phyloP scores from a whole-genome alignment of 805 yeast genomes.

The Candida lessepsii region DNA sequence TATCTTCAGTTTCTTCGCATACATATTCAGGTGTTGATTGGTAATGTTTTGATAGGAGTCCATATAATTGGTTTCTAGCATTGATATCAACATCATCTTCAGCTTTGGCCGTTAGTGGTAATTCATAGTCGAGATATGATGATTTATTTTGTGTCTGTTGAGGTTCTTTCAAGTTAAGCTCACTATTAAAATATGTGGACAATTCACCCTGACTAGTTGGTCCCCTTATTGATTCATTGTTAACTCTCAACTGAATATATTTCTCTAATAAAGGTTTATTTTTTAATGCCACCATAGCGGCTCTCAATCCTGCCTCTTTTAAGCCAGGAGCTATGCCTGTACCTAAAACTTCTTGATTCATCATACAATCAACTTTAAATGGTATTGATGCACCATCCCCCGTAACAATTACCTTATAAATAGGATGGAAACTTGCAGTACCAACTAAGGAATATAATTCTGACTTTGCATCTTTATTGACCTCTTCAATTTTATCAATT shows the following conservation, averaged over 20 bases:
- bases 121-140: slow-evolving; percentile 10
- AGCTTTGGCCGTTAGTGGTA: slow-evolving; percentile 27
- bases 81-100: slow-evolving; percentile 28
- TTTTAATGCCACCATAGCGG: slow-evolving; percentile 77
- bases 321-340: slow-evolving; percentile 65
- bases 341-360: slow-evolving; percentile 68
- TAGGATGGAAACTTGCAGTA: slow-evolving; percentile 62
- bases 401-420: slow-evolving; percentile 47
- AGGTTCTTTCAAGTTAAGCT: neutral
- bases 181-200: neutral
- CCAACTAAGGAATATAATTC: slow-evolving; percentile 80
- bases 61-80: slow-evolving; percentile 42
- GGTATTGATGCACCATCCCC: slow-evolving; percentile 50
- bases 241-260: slow-evolving; percentile 52
- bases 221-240: slow-evolving; percentile 16
- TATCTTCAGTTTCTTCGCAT: slow-evolving; percentile 22
- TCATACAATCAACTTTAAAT: slow-evolving; percentile 62
- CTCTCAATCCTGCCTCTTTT: slow-evolving; percentile 78
- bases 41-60: slow-evolving; percentile 33
- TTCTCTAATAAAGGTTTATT: slow-evolving; percentile 62
- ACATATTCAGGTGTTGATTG: slow-evolving; percentile 37
- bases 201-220: neutral
- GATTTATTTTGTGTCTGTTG: neutral
- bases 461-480: slow-evolving; percentile 70
- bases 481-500: slow-evolving; percentile 32